phyloP scores from a whole-genome alignment of 1,284 basidiomycete species.

The Vanrija humicola region DNA sequence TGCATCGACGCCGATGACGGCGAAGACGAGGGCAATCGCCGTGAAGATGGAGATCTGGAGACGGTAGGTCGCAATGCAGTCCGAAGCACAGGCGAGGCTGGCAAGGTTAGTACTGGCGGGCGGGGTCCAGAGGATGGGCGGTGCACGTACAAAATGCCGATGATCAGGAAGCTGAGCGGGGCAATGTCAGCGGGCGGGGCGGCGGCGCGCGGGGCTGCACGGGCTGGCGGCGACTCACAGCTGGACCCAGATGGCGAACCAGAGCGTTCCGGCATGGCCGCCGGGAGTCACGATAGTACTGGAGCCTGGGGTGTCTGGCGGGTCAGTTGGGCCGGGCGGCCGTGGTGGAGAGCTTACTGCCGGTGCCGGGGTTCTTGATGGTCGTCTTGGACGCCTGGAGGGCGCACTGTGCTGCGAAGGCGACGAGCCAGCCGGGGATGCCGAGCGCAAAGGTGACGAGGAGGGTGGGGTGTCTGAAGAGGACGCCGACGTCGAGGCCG shows the following conservation, averaged over 20 bases:
- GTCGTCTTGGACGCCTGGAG: constrained; percentile 10
- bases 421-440: constrained; percentile 84
- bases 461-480: constrained; percentile 84
- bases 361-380: no score
- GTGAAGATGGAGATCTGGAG: constrained; percentile 80
- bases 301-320: background rate
- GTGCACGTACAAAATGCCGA: constrained; percentile 40
- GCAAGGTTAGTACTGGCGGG: background rate
- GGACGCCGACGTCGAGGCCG: constrained; percentile 45
- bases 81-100: constrained; percentile 38
- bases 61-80: constrained; percentile 37
- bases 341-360: no score
- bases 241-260: constrained; percentile 79
- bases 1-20: constrained; percentile 49
- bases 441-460: constrained; percentile 78
- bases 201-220: background rate
- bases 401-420: constrained; percentile 58
- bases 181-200: background rate
- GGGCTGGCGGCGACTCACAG: constrained; percentile 22
- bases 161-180: constrained; percentile 29
- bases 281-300: background rate
- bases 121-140: no score
- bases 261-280: constrained; percentile 59
- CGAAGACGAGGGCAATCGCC: constrained; percentile 79
- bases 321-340: no score